phyloP scores from a whole-genome alignment of 257 asterid genomes.

The Plectranthus barbatus region DNA sequence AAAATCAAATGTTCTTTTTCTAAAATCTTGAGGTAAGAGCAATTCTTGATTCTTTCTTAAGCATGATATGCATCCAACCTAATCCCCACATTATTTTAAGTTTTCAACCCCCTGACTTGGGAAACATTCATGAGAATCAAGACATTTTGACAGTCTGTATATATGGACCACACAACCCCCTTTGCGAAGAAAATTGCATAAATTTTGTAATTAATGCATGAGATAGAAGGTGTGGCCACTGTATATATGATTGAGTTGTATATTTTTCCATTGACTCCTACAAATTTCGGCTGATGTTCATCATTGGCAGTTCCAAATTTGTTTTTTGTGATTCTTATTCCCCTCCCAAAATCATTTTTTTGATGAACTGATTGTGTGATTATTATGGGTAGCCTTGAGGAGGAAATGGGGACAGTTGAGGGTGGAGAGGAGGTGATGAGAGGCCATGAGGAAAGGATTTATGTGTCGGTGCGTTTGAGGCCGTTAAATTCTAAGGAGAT shows the following conservation, averaged over 20 bases:
- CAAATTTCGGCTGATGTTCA: conserved; percentile 31
- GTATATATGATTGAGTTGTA: conserved; percentile 29
- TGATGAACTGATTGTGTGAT: conserved; percentile 16
- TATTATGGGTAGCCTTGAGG: conserved; percentile 15
- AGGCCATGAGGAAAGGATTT: conserved; percentile 65
- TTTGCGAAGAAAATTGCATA: conserved; percentile 4
- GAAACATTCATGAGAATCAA: conserved; percentile 48
- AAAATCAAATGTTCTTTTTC: background rate
- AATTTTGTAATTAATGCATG: conserved; percentile 41
- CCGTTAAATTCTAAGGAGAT: conserved; percentile 78
- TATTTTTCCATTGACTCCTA: conserved; percentile 37
- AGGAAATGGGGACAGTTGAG: conserved; percentile 32
- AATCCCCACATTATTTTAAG: conserved; percentile 27
- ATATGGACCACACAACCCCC: conserved; percentile 57
- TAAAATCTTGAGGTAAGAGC: conserved; percentile 20
- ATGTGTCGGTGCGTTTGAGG: conserved; percentile 89
- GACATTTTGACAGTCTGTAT: conserved; percentile 89
- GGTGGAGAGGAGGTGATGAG: conserved; percentile 32
- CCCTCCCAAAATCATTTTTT: conserved; percentile 1
- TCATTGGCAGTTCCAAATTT: conserved; percentile 38
- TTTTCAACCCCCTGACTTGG: conserved; percentile 22
- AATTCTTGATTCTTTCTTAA: conserved; percentile 17
- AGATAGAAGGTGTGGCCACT: conserved; percentile 36
- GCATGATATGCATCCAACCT: conserved; percentile 31
- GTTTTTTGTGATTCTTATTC: conserved; percentile 13